Evolutionary conservation across 257 asterid genomes (phyloP), one percentile per base, ranked within the genome.

Genomic region (Plantago ovata): DNA sequence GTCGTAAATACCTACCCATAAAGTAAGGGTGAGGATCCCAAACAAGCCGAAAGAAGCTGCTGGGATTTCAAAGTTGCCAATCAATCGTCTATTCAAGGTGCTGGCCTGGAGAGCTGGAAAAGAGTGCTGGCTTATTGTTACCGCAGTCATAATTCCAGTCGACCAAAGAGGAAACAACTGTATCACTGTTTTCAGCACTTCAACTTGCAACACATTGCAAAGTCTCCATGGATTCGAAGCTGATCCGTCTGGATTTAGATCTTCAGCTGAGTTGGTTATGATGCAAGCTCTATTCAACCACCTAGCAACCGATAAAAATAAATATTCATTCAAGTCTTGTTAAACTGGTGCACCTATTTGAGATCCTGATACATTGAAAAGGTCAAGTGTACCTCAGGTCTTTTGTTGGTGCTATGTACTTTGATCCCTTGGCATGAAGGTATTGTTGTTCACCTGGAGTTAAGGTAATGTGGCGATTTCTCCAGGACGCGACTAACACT

Each of bases 161-260:
- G 96, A 84, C 96, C 96, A 87, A 2, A 82, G 75, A 13, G 96
- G 96, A 2, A 87, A 58, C 38, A 87, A 64, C 52, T 72, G 58
- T 61, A 84, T 71, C 0, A 87, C 72, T 0, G 86, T 19, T 75
- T 87, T 87, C 14, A 87, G 77, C 43, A 77, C 78, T 73, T 87
- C 84, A 7, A 87, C 96, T 63, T 82, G 93, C 45, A 71, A 38
- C 18, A 82, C 77, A 51, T 78, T 84, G 77, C 95, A 84, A 7
- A 80, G 38, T 0, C 32, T 68, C 92, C 93, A 77, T 50, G 82
- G 75, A 50, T 80, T 56, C 13, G 77, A 65, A 41, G 79, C 42
- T 63, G 80, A 65, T 11, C 77, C 87, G 19, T 80, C 79, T 3
- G 80, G 58, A 0, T 79, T 76, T 58, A 75, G 51, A 38, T 75